Conservation (phyloP, 768 basidiomycete species). For the Russula sp. region DNA sequence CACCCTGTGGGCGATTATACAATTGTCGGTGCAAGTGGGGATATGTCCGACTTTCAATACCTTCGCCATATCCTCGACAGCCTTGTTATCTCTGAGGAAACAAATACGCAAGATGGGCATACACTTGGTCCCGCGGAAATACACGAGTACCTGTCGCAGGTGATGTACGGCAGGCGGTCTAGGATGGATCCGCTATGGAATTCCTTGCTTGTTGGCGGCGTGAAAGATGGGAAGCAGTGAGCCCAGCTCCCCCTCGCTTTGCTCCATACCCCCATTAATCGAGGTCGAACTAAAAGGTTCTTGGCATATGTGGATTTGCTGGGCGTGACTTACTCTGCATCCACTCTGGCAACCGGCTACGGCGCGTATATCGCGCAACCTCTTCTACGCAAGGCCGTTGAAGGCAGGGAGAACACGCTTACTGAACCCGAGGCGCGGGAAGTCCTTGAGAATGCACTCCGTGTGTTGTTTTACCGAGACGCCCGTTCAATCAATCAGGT, state of each 20-base stretch:
- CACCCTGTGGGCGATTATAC: conserved; percentile 79
- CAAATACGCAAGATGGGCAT: conserved; percentile 77
- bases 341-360: conserved; percentile 93
- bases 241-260: conserved; percentile 21
- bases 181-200: conserved; percentile 97
- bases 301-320: conserved; percentile 90
- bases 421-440: conserved; percentile 73
- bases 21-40: conserved; percentile 87
- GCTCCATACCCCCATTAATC: background rate
- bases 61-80: conserved; percentile 76
- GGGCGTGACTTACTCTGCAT: conserved; percentile 92
- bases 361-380: conserved; percentile 92
- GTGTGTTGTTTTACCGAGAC: conserved; percentile 93
- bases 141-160: conserved; percentile 83
- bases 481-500: conserved; percentile 96
- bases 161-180: conserved; percentile 84
- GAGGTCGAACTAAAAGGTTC: conserved; percentile 50
- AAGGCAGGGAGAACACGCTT: conserved; percentile 67
- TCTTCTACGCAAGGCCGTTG: conserved; percentile 83
- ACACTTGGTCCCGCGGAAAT: conserved; percentile 81
- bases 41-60: conserved; percentile 97
- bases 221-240: conserved; percentile 77
- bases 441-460: conserved; percentile 82
- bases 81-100: conserved; percentile 64
- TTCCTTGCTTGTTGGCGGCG: conserved; percentile 84